Conservation (phyloP, 176 grass and related monocot genomes). For the Coix lacrymajobi region DNA sequence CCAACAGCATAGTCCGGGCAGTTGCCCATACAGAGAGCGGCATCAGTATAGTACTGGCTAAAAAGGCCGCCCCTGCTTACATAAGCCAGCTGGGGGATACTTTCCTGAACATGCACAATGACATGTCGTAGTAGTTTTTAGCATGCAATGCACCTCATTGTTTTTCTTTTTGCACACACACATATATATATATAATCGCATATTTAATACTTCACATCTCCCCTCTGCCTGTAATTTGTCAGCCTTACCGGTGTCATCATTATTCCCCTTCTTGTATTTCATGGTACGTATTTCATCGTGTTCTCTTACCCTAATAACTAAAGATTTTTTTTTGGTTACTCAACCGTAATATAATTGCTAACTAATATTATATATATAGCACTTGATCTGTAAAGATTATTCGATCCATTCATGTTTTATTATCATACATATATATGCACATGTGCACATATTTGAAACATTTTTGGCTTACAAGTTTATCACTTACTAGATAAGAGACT, state of each 20-base stretch:
- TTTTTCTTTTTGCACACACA: not conserved
- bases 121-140: not conserved
- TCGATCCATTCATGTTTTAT: not conserved
- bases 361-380: no score
- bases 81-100: no score
- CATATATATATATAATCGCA: not conserved
- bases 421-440: not conserved
- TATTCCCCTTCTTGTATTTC: constrained; percentile 83
- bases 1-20: not conserved
- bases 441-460: not conserved
- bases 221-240: constrained; percentile 9
- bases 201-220: not conserved
- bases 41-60: not conserved
- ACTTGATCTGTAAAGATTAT: no score
- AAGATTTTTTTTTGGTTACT: not conserved
- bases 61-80: not conserved
- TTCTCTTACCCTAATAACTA: not conserved
- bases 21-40: not conserved
- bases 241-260: constrained; percentile 56
- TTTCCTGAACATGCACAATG: no score
- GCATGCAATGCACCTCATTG: not conserved
- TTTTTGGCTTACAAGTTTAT: not conserved
- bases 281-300: constrained; percentile 43
- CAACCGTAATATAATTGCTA: not conserved
- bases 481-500: constrained; percentile 73